phyloP scores from a whole-genome alignment of 2,329 filamentous ascomycete genomes.

The Dactylellina cionopaga region DNA sequence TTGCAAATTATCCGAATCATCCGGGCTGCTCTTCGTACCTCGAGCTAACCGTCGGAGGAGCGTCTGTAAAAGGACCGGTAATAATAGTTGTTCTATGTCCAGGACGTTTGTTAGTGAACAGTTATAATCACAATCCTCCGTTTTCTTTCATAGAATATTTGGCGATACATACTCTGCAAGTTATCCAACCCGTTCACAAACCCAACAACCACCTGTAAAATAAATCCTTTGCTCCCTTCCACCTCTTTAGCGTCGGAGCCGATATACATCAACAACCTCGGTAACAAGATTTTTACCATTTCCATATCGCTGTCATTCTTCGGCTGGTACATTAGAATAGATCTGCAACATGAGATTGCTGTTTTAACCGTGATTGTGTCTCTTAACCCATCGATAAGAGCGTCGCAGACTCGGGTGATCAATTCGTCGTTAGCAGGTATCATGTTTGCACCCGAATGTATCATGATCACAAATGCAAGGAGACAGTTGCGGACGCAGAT shows the following conservation, averaged over 20 bases:
- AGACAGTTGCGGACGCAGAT: constrained; percentile 93
- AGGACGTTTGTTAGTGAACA: constrained; percentile 64
- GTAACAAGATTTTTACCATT: constrained; percentile 78
- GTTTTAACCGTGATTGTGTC: constrained; percentile 67
- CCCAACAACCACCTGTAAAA: constrained; percentile 79
- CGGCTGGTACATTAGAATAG: constrained; percentile 72
- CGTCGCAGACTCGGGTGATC: constrained; percentile 74
- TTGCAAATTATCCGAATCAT: constrained; percentile 64
- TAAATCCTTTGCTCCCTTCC: constrained; percentile 76
- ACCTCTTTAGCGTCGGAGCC: constrained; percentile 69
- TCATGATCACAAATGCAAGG: constrained; percentile 85
- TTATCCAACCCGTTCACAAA: constrained; percentile 67
- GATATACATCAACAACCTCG: constrained; percentile 79
- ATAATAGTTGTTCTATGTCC: constrained; percentile 76
- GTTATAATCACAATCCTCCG: no score
- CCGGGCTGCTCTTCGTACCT: constrained; percentile 69
- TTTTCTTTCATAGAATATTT: constrained; percentile 52
- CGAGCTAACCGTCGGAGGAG: constrained; percentile 31
- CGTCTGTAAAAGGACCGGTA: constrained; percentile 76
- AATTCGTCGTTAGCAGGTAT: constrained; percentile 74
- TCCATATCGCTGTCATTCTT: constrained; percentile 74
- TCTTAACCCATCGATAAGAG: constrained; percentile 82
- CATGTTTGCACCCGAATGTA: constrained; percentile 80
- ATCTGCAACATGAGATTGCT: constrained; percentile 87
- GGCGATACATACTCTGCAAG: constrained; percentile 54